phyloP scores from a whole-genome alignment of 345 rosid species.

The Melastoma malabathricum region DNA sequence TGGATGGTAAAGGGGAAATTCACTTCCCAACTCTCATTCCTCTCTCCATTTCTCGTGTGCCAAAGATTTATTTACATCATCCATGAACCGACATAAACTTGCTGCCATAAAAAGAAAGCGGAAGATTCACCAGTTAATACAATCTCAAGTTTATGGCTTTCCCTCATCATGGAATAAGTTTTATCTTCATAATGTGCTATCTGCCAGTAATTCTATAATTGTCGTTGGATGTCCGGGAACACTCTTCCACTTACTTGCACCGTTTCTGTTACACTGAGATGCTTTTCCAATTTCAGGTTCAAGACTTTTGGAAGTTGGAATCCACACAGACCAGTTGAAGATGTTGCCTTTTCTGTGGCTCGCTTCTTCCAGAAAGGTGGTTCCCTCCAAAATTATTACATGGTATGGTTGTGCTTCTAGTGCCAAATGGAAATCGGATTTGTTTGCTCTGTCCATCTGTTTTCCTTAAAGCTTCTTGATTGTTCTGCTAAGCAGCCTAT shows the following conservation, averaged over 20 bases:
- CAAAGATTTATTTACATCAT: no score
- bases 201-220: no score
- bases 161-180: no score
- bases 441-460: background rate
- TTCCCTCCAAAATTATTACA: slow-evolving; percentile 75
- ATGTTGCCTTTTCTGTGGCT: slow-evolving; percentile 76
- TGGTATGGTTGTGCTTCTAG: slow-evolving; percentile 35
- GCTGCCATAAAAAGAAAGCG: no score
- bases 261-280: background rate
- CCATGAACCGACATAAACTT: no score
- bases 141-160: no score
- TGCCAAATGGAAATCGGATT: background rate
- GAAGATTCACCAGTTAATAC: no score
- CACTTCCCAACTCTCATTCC: no score
- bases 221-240: no score
- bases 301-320: slow-evolving; percentile 77
- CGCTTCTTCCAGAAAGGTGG: slow-evolving; percentile 92
- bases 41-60: no score
- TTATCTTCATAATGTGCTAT: no score
- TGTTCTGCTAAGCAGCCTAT: background rate
- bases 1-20: slow-evolving; percentile 55
- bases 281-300: slow-evolving; percentile 37
- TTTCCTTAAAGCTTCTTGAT: background rate
- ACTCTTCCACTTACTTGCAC: no score
- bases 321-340: slow-evolving; percentile 91